Base-by-base conservation (phyloP, 1,284 basidiomycete genomes). In the Leccinum pachyderme region DNA sequence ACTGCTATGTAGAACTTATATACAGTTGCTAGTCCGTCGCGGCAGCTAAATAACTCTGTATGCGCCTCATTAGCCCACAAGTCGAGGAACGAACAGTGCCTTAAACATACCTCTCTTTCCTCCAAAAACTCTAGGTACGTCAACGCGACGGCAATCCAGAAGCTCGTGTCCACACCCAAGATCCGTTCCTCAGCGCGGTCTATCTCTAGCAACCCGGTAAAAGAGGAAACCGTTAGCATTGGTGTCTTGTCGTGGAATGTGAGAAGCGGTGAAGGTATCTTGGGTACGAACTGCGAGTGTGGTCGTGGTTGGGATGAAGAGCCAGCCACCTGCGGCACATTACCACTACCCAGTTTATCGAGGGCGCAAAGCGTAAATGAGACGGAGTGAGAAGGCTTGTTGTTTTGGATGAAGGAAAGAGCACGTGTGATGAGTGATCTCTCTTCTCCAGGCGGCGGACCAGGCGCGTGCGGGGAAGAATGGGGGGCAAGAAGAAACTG, bases 91-190 rank as follows among this genome's bases (percentile, higher is more conserved):
- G 12, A 37, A 45, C 25, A 29, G 2, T 24, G 32, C 4, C 8
- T 46, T 33, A 15, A 39, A 71, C 83, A 61, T 57, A 87, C 89
- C 75, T 90, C 89, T 62, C 86, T 77, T 58, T 91, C 89, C 61
- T 81, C 80, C 60, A 91, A 64, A 65, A 88, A 91, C 56, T 88
- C 88, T 18, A 88, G 71, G 66, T 90, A 92, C 1, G 86, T 84
- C 63, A 91, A 68, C 0, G 83, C 84, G 44, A 89, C 75, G 2
- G 87, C 81, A 44, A 91, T 74, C 83, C 88, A 92, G 66, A 92
- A 91, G 55, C 82, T 83, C 13, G 80, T 79, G 48, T 90, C 87
- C 32, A 91, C 80, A 12, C 89, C 89, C 28, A 89, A 64, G 33
- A 77, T 68, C n/a, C 74, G 71, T 52, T 83, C 81, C 59, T 86